Evolutionary conservation across 2,329 filamentous ascomycete species (phyloP).

Genomic region (Verticillium tricorpus): DNA sequence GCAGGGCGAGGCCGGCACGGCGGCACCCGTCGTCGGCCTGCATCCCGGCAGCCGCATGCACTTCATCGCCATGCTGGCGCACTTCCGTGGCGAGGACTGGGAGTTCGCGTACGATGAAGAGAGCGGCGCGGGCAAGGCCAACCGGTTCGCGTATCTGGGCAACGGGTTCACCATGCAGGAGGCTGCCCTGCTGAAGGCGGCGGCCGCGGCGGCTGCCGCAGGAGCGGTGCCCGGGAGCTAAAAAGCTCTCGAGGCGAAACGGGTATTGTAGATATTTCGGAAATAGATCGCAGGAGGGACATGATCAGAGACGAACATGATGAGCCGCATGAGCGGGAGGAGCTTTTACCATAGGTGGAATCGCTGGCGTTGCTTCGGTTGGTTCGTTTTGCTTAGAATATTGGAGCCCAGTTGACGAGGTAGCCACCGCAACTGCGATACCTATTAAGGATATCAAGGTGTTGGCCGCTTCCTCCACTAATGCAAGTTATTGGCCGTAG

Average conservation of each 20-base stretch:
- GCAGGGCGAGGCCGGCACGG: conserved; percentile 27
- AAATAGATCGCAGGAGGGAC: not conserved
- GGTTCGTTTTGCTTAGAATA: not conserved
- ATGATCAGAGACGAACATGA: not conserved
- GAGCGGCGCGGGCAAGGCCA: conserved; percentile 19
- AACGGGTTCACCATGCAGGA: conserved; percentile 48
- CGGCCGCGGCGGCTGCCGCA: not conserved
- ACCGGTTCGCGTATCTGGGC: conserved; percentile 47
- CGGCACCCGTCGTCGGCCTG: conserved; percentile 41
- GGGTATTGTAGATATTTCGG: not conserved
- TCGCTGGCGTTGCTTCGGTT: not conserved
- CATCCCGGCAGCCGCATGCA: conserved; percentile 47
- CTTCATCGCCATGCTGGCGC: conserved; percentile 49
- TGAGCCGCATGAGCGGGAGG: not conserved
- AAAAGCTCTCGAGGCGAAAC: not conserved
- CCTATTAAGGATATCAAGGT: not conserved
- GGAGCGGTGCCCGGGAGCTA: not conserved
- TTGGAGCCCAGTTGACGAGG: not conserved
- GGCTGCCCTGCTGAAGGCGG: conserved; percentile 11
- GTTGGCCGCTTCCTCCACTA: too few relatives aligned
- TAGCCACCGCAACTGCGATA: not conserved
- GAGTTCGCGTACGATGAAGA: conserved; percentile 30
- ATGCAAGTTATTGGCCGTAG: too few relatives aligned
- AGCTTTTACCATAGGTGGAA: not conserved
- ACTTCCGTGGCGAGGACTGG: conserved; percentile 47